A percentile compares a stretch with the other conserved stretches of the same genome.
These are phyloP conservation scores for Phylloporus rhodoxanthus DNA, from an alignment of 768 basidiomycete species.

Conservation along the genomic window DNA sequence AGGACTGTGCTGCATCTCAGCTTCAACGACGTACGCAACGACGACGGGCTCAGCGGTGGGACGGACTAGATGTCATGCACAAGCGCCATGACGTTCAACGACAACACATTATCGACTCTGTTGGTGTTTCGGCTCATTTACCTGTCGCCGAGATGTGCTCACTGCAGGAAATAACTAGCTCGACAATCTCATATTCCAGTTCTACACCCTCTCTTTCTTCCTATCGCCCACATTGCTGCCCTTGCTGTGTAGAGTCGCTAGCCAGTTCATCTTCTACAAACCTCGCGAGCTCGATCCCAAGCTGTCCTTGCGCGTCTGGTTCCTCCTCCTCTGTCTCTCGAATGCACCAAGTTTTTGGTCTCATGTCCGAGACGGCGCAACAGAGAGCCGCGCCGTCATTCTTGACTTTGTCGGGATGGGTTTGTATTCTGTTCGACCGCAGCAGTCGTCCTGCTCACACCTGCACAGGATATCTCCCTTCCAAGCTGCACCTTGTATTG, in stretches of 20 bases:
- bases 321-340: slow-evolving; percentile 49
- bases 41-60: slow-evolving; percentile 10
- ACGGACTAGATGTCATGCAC: slow-evolving; percentile 45
- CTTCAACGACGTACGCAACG: slow-evolving; percentile 12
- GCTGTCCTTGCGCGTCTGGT: slow-evolving; percentile 65
- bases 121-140: slow-evolving; percentile 30
- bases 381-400: slow-evolving; percentile 56
- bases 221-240: slow-evolving; percentile 56
- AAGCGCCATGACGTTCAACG: slow-evolving; percentile 61
- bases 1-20: neutral
- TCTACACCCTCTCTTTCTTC: slow-evolving; percentile 73
- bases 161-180: slow-evolving; percentile 39
- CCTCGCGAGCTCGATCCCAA: slow-evolving; percentile 62
- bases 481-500: slow-evolving; percentile 55
- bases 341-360: slow-evolving; percentile 58
- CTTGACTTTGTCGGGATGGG: slow-evolving; percentile 79
- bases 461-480: slow-evolving; percentile 50
- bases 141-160: slow-evolving; percentile 6
- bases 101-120: slow-evolving; percentile 65
- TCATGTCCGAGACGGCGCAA: slow-evolving; percentile 48
- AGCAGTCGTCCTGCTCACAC: slow-evolving; percentile 7
- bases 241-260: slow-evolving; percentile 39
- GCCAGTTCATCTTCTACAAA: slow-evolving; percentile 61
- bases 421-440: slow-evolving; percentile 30
- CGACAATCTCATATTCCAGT: slow-evolving; percentile 64